A percentile compares a stretch with the other conserved stretches of the same genome.
phyloP scores from a whole-genome alignment of 176 grass and related monocot genomes.

The Oryza glaberrima region DNA sequence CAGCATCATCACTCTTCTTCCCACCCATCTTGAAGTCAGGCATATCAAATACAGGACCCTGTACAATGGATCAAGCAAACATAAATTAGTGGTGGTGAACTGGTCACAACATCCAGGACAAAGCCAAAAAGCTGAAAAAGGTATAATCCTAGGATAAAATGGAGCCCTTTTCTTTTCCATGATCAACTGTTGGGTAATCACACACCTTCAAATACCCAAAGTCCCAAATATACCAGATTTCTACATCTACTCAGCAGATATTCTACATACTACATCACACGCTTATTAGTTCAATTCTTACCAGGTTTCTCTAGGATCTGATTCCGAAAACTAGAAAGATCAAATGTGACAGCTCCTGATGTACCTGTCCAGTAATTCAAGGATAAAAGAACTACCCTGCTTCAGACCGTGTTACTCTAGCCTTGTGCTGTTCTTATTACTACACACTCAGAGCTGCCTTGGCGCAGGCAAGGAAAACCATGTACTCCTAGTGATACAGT shows the following conservation, averaged over 20 bases:
- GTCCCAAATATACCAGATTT: too few species aligned
- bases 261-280: background rate
- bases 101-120: background rate
- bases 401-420: background rate
- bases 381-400: background rate
- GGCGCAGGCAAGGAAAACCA: background rate
- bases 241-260: background rate
- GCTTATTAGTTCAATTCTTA: background rate
- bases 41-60: constrained; percentile 41
- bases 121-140: constrained; percentile 12
- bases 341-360: background rate
- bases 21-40: constrained; percentile 43
- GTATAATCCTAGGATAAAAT: background rate
- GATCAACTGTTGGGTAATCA: background rate
- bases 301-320: background rate
- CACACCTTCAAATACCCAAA: background rate
- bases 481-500: background rate
- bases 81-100: constrained; percentile 6
- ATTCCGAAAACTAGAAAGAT: background rate
- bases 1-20: constrained; percentile 36
- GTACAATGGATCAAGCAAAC: constrained; percentile 26
- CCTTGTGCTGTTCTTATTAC: background rate
- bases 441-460: background rate
- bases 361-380: background rate
- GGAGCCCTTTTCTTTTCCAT: background rate